Conservation (phyloP, 2,329 filamentous ascomycete genomes). For the Cordyceps javanica region DNA sequence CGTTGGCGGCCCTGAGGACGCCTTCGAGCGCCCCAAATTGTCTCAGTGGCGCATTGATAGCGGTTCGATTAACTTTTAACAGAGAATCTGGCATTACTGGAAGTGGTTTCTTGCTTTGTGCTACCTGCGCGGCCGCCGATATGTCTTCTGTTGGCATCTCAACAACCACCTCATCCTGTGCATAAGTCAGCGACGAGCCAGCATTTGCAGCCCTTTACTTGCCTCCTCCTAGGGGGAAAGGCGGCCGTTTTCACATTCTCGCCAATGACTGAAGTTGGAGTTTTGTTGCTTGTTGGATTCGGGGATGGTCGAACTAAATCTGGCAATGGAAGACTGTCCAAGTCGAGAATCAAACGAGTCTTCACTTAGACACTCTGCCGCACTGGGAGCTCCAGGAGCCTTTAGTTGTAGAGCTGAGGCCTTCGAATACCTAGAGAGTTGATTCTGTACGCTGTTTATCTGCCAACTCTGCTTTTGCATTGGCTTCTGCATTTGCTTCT, state of each 20-base stretch:
- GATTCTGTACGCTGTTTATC: constrained; percentile 3
- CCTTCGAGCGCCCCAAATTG: background rate
- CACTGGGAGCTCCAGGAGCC: background rate
- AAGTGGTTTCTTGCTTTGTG: background rate
- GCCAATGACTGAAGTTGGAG: background rate
- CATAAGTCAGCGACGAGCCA: background rate
- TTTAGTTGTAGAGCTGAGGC: background rate
- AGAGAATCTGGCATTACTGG: background rate
- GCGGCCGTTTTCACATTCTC: constrained; percentile 14
- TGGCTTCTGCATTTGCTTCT: background rate
- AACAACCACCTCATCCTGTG: background rate
- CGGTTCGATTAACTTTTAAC: background rate
- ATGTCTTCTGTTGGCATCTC: background rate
- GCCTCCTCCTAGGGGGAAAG: constrained; percentile 24
- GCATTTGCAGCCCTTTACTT: background rate
- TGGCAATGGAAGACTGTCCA: background rate
- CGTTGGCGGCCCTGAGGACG: background rate
- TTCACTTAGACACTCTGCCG: too few species aligned
- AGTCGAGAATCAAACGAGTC: background rate
- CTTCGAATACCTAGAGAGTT: background rate
- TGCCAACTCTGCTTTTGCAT: constrained; percentile 2
- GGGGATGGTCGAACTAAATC: background rate
- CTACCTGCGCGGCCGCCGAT: background rate
- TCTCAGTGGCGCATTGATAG: background rate
- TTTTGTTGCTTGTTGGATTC: background rate